Base-by-base conservation (phyloP, 257 asterid genomes). In the Salvia splendens region DNA sequence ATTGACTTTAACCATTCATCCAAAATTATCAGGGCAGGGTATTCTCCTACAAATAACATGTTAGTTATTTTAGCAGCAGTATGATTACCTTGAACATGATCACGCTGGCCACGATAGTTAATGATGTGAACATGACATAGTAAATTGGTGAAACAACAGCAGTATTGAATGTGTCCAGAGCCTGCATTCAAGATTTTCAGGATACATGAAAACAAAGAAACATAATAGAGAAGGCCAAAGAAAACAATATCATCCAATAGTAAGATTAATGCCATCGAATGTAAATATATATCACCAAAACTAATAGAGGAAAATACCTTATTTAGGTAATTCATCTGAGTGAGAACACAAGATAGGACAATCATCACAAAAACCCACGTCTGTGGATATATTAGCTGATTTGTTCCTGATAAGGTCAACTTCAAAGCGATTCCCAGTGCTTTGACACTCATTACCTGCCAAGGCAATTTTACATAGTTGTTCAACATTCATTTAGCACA, bases 71-170 rank as follows among this genome's bases (percentile, higher is more conserved):
- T 49, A 7, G 28, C 45, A 41, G 49, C 48, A 67, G 73, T 68
- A 79, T 53, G 71, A 46, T 77, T 86, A 93, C 99, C 99, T 93
- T 93, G 89, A 93, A 93, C 99, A 93, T 93, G 77, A 93, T 93
- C 62, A 93, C 97, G 64, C 99, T 93, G 61, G 99, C 99, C 83
- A 93, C 67, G 48, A 93, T 93, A 4, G 99, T 93, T 3, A 93
- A 84, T 65, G 97, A 85, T 35, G 99, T 93, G 87, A 93, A 93
- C 99, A 90, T 88, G 72, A 88, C 97, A 65, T 90, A 93, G 84
- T 93, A 93, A 56, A 93, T 90, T 41, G 99, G 99, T 28, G 99
- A 86, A 63, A 93, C 97, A 50, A 93, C 97, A 1, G 99, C 99
- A 33, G 99, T 93, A 84, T 93, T 93, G 84, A 93, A 93, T 17